Evolutionary conservation across 768 basidiomycete genomes (phyloP), one percentile per base, ranked within the genome.

Genomic region (Mycena belliarum): DNA sequence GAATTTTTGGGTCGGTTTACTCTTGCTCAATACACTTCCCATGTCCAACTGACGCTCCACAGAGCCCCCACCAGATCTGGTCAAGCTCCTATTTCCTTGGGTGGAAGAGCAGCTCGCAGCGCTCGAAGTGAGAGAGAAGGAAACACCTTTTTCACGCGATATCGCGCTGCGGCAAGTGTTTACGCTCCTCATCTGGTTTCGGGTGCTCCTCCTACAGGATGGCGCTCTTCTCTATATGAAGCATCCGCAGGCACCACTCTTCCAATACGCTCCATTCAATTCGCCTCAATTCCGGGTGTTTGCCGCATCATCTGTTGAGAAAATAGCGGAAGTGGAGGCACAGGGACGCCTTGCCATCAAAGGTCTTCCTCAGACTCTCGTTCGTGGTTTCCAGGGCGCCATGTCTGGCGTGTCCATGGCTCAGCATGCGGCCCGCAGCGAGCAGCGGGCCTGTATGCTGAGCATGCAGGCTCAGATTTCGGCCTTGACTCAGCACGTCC

Each of bases 141-240:
- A 21, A 6, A 46, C 14, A 10, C 32, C 33, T 4, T 24, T 24
- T 10, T 65, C 63, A 2, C 51, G 47, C 2, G 73, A 71, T 41
- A 65, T 68, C 40, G 64, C 72, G 1, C 55, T 74, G 2, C 62
- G 58, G 5, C 49, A 69, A n/a, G 71, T 75, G 10, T 53, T 53
- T 24, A 53, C 44, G n/a, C 52, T 53, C 7, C 52, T 53, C 6
- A 16, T 55, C n/a, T 55, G 54, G 54, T 49, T 55, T 41, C 54
- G 54, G 3, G 49, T 41, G 1, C 16, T 55, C 4, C 6, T 49
- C 6, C 47, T 55, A 3, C 54, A 55, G 23, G 54, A 55, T 40
- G 20, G 28, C 35, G 54, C 47, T 9, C n/a, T 55, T 1, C 54
- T 55, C 18, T 55, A 49, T n/a, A 35, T 2, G 11, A 40, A 49